Conservation (phyloP, 495 filamentous ascomycete genomes). For the Penicillium coffeae region DNA sequence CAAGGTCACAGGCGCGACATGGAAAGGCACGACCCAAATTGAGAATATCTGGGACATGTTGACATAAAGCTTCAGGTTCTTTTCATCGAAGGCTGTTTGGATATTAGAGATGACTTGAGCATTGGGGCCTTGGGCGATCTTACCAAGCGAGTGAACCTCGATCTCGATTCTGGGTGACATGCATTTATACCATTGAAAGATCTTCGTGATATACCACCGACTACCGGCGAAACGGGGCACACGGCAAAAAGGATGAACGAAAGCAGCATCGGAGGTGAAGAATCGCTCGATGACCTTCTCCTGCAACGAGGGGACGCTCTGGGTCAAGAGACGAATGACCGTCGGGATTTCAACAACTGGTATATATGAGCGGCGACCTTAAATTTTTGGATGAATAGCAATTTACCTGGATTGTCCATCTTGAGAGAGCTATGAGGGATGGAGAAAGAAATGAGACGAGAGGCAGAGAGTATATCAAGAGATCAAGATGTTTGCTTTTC, state of each 20-base stretch:
- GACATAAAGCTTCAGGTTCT: constrained; percentile 63
- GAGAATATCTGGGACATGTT: constrained; percentile 68
- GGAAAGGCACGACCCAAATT: constrained; percentile 72
- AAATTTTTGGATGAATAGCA: background rate
- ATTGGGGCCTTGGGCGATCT: constrained; percentile 11
- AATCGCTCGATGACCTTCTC: constrained; percentile 58
- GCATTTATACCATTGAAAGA: constrained; percentile 87
- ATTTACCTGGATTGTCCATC: background rate
- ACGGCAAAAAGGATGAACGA: constrained; percentile 77
- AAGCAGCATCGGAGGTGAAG: constrained; percentile 65
- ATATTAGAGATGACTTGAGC: too few relatives aligned
- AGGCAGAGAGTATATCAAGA: background rate
- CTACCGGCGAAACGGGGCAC: constrained; percentile 57
- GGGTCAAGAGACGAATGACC: constrained; percentile 64
- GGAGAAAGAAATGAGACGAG: background rate
- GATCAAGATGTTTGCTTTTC: background rate
- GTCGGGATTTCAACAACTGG: constrained; percentile 45
- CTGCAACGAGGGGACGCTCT: constrained; percentile 61
- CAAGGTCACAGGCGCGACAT: constrained; percentile 61
- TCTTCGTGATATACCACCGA: constrained; percentile 57
- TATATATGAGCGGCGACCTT: too few relatives aligned
- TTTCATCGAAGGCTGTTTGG: constrained; percentile 62
- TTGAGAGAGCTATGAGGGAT: background rate
- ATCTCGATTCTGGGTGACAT: constrained; percentile 70
- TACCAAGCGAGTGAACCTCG: constrained; percentile 66